Conservation (phyloP, 441 rosid genomes). For the Populus hybrid region DNA sequence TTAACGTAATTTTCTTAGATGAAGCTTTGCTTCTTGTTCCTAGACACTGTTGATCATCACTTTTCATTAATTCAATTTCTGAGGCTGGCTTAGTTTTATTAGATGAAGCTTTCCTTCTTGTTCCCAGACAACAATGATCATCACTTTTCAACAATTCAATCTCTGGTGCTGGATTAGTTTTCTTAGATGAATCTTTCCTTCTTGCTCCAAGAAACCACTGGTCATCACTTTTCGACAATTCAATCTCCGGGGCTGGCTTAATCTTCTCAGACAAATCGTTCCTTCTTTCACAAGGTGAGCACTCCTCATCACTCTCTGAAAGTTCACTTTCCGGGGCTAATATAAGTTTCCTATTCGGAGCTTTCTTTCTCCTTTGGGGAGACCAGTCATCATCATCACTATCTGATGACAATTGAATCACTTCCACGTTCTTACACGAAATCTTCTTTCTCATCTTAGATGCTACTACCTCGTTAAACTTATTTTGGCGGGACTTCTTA, state of each 20-base stretch:
- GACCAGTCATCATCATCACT: not conserved
- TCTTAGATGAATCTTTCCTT: slow-evolving; percentile 4
- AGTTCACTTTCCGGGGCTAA: not conserved
- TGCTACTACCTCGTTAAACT: not conserved
- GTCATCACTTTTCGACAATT: not conserved
- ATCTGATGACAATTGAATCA: not conserved
- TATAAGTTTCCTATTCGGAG: not conserved
- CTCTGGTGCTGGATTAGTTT: not conserved
- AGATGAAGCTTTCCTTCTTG: not conserved
- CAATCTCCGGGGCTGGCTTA: not conserved
- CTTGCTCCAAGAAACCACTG: not conserved
- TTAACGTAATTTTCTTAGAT: not conserved
- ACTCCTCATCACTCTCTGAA: not conserved
- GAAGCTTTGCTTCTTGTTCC: not conserved
- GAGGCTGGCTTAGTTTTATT: not conserved
- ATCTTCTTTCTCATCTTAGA: not conserved
- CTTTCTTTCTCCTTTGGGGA: not conserved
- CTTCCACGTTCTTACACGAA: not conserved
- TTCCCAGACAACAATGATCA: not conserved
- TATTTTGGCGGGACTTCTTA: not conserved
- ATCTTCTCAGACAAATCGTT: not conserved
- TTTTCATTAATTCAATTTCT: not conserved
- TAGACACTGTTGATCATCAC: not conserved
- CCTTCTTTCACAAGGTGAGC: not conserved
- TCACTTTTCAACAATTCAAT: not conserved